Percentiles rank a stretch among this genome's conserved stretches.
phyloP scores from a whole-genome alignment of 1,284 basidiomycete species.

The Bondarzewia mesenterica region DNA sequence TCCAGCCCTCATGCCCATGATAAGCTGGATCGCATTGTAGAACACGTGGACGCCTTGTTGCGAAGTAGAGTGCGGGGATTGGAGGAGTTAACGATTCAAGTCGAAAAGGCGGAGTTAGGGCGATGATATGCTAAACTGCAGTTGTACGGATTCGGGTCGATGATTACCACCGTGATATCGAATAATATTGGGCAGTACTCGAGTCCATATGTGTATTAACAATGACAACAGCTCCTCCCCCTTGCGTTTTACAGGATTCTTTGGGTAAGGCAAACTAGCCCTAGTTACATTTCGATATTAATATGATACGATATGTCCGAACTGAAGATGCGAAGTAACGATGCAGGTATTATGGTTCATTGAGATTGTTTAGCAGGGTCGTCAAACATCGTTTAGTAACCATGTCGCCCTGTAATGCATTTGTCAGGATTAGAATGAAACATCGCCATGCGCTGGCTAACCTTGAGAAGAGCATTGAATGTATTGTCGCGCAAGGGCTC shows the following conservation, averaged over 20 bases:
- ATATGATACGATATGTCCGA: too few species aligned
- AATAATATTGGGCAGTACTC: too few species aligned
- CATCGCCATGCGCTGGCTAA: constrained; percentile 20
- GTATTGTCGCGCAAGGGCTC: constrained; percentile 94
- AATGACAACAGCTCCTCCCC: too few species aligned
- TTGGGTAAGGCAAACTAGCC: too few species aligned
- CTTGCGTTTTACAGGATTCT: too few species aligned
- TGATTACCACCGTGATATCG: too few species aligned
- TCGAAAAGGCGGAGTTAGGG: constrained; percentile 34
- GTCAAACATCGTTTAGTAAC: constrained; percentile 95
- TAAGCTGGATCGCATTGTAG: constrained; percentile 63
- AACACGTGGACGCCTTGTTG: constrained; percentile 67
- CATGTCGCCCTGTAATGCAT: constrained; percentile 70
- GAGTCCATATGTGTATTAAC: too few species aligned
- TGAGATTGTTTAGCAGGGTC: constrained; percentile 90
- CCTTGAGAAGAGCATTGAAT: constrained; percentile 86
- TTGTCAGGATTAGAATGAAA: constrained; percentile 5
- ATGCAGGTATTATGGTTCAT: constrained; percentile 35
- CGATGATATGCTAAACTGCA: not conserved
- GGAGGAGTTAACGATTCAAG: constrained; percentile 83
- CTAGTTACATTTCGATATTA: not conserved
- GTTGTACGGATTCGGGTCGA: too few species aligned
- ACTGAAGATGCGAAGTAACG: not conserved
- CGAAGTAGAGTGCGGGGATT: constrained; percentile 69
- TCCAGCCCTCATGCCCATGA: constrained; percentile 24